Evolutionary conservation across 768 basidiomycete species (phyloP), one percentile per base, ranked within the genome.

Genomic region (Pleurotus giganteus): DNA sequence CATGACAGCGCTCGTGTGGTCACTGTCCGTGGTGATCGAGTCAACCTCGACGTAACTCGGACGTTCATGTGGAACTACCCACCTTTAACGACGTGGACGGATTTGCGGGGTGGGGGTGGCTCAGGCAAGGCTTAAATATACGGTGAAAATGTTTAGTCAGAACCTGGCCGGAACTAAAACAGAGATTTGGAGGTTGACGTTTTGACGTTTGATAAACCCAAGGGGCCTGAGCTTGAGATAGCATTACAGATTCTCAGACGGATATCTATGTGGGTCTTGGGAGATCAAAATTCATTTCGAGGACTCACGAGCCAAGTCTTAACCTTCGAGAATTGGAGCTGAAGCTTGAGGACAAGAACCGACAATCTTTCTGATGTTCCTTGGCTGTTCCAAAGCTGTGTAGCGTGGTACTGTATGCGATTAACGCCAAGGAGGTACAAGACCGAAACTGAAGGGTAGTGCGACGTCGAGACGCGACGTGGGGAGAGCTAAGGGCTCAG

Each of bases 31-130:
- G 9, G 23, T 26, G 27, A 45, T 45, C 44, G n/a, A n/a, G 44
- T 45, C 17, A 45, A 24, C 21, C 5, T 45, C 23, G 21, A 8
- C 9, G 21, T 45, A 13, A 11, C 7, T 28, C 21, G 44, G 27
- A 28, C 6, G 44, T 45, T 4, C 12, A 24, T 24, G 44, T 45
- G 44, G 44, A 28, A 26, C 21, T 12, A 45, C 44, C 44, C 44
- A 45, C 44, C 44, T 45, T 23, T 45, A 41, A 19, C 19, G 12
- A 17, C 39, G 39, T 41, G 9, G 39, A 41, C 39, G 39, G 39
- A 41, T 41, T 41, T 41, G 39, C 39, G 39, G 39, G 39, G 39
- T 41, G 39, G 39, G 39, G 39, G 39, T 41, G 39, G 39, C 39
- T 41, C 39, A 41, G 39, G 39, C 39, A n/a, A 19, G 39, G 39